Evolutionary conservation across 2,329 filamentous ascomycete species (phyloP), one percentile per base, ranked within the genome.

Genomic region (Onygenales sp.): DNA sequence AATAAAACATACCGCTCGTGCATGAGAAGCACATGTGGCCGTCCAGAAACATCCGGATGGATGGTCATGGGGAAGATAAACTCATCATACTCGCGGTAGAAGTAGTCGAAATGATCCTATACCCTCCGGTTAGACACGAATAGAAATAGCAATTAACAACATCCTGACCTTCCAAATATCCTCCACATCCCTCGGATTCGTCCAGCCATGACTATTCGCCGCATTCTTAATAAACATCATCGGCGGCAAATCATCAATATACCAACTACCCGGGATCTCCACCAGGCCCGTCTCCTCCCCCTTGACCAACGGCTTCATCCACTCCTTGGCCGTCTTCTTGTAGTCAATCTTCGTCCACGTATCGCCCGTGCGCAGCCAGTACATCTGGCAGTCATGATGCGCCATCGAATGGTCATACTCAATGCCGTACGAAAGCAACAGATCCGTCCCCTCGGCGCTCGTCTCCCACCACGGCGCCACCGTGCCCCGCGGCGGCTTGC

Each of bases 401-500:
- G 65, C 67, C 67, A 74, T 72, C 47, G 66, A 70, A 59, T 75
- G 72, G 54, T 75, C 72, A 56, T 71, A 72, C 57, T 74, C 70
- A 17, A 74, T 69, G 0, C 72, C 72, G 48, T 74, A 73, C 6
- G 59, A 62, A n/a, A 75, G 64, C 51, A 73, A 60, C 17, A 74
- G 55, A 39, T 75, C 70, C 0, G 80, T 80, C 3, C 83, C 84
- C 63, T 88, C 85, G 58, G 80, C 77, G 55, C 79, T 83, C 0
- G 80, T 83, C 63, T 89, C 86, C 86, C 85, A 90, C 78, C 81
- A 90, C 0, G 87, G 87, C 0, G 85, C 86, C 0, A 89, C 86
- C 41, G 78, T 84, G 1, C 87, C 86, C 0, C 84, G 74, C 0
- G 87, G 87, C 0, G 85, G 84, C 68, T 89, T 89, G 9, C 86